A percentile compares a stretch with the other conserved stretches of the same genome.
These are phyloP conservation scores for Medicago ruthenica DNA, from an alignment of 306 rosid species.

Conservation along the genomic window DNA sequence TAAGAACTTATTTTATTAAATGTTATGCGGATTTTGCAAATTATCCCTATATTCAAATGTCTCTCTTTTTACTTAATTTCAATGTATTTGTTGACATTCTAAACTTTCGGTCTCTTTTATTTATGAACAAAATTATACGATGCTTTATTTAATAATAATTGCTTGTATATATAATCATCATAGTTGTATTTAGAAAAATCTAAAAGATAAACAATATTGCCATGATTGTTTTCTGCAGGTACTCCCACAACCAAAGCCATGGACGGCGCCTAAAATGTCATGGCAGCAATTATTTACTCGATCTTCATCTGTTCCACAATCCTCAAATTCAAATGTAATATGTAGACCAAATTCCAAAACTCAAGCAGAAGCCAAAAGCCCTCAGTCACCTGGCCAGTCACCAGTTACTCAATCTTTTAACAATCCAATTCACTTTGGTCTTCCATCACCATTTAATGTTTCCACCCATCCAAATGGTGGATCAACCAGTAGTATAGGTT, in stretches of 20 bases:
- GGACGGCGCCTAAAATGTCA: slow-evolving; percentile 76
- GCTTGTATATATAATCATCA: slow-evolving; percentile 14
- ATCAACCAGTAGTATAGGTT: slow-evolving; percentile 72
- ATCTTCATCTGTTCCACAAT: slow-evolving; percentile 64
- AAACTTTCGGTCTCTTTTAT: slow-evolving; percentile 9
- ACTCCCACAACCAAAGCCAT: slow-evolving; percentile 66
- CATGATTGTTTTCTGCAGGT: slow-evolving; percentile 67
- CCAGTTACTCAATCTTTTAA: slow-evolving; percentile 68
- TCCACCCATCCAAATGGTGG: slow-evolving; percentile 61
- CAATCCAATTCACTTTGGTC: slow-evolving; percentile 88
- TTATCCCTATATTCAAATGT: slow-evolving; percentile 15
- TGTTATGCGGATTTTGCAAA: neutral
- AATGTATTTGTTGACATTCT: slow-evolving; percentile 4
- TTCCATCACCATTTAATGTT: slow-evolving; percentile 81
- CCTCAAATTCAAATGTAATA: slow-evolving; percentile 76
- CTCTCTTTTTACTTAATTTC: slow-evolving; percentile 13
- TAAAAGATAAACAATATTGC: slow-evolving; percentile 38
- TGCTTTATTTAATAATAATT: slow-evolving; percentile 32
- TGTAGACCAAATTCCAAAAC: slow-evolving; percentile 81
- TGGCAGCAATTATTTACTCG: slow-evolving; percentile 98
- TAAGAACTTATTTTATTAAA: slow-evolving; percentile 8
- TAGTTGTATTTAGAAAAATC: slow-evolving; percentile 1
- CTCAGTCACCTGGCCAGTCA: slow-evolving; percentile 61
- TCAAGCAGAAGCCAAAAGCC: slow-evolving; percentile 66
- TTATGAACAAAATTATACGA: slow-evolving; percentile 12